Percentiles rank a stretch among this genome's conserved stretches.
Evolutionary conservation across 1,139 yeast species (phyloP).

Genomic region (Diutina mesorugosa): DNA sequence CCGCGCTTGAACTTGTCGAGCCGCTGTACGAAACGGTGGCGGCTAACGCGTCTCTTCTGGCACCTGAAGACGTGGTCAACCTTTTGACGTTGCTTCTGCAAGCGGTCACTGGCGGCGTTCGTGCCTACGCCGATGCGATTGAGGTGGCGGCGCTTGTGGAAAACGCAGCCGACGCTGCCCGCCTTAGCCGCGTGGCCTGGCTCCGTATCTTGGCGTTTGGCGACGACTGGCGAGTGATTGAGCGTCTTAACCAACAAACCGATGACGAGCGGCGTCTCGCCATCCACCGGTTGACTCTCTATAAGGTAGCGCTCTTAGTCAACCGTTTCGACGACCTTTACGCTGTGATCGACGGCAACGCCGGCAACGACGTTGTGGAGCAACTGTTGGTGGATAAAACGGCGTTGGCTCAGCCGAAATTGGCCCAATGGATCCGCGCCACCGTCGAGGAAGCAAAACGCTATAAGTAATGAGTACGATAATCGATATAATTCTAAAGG

Average conservation of each 20-base stretch:
- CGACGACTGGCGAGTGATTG: neutral
- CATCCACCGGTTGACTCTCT: neutral
- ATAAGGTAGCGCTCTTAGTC: neutral
- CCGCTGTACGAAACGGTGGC: constrained; percentile 24
- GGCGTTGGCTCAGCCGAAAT: neutral
- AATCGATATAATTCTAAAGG: too few species aligned
- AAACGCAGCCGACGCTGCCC: constrained; percentile 10
- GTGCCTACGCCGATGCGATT: constrained; percentile 21
- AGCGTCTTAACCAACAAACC: neutral
- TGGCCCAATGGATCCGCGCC: neutral
- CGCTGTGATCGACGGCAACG: neutral
- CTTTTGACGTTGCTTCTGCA: constrained; percentile 41
- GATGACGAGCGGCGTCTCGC: neutral
- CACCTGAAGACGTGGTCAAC: constrained; percentile 37
- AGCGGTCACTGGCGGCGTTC: constrained; percentile 10
- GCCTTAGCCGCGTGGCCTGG: neutral
- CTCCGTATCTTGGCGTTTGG: neutral
- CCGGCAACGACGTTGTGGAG: neutral
- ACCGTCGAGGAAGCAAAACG: neutral
- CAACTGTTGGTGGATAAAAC: neutral
- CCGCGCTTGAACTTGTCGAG: constrained; percentile 11
- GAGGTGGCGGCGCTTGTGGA: constrained; percentile 18
- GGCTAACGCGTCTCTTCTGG: constrained; percentile 25
- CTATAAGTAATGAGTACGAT: neutral
- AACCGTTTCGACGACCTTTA: neutral